A percentile compares a stretch with the other conserved stretches of the same genome.
These are phyloP conservation scores for Dissophora globulifera DNA, from an alignment of 192 early-diverging fungal species.

Conservation along the genomic window DNA sequence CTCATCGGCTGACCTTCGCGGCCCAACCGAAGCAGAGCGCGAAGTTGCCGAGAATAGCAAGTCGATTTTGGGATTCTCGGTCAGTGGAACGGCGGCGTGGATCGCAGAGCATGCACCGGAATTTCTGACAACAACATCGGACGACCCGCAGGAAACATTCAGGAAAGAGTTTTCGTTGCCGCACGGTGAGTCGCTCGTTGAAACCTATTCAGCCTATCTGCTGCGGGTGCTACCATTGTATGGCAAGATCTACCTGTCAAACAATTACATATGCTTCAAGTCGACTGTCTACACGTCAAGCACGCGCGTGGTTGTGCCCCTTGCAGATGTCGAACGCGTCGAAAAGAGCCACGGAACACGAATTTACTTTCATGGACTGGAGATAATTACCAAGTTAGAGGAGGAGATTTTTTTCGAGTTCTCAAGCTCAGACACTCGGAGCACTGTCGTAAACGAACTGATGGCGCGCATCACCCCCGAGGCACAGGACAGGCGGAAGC, in stretches of 20 bases:
- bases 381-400: conserved; percentile 57
- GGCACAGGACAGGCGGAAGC: conserved; percentile 27
- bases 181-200: conserved; percentile 59
- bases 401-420: conserved; percentile 72
- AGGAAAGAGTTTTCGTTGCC: conserved; percentile 66
- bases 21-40: background rate
- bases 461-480: conserved; percentile 18
- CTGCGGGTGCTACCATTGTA: conserved; percentile 64
- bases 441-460: conserved; percentile 33
- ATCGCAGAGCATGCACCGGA: conserved; percentile 18
- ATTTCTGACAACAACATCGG: conserved; percentile 1
- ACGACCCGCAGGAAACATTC: conserved; percentile 53
- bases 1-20: background rate
- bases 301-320: conserved; percentile 64
- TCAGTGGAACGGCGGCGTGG: conserved; percentile 41
- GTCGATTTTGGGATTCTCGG: no score
- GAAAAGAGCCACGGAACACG: conserved; percentile 54
- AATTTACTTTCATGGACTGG: conserved; percentile 59
- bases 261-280: conserved; percentile 71
- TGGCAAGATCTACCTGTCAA: conserved; percentile 70
- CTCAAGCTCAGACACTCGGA: conserved; percentile 38
- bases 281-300: conserved; percentile 62
- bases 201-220: conserved; percentile 61
- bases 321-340: conserved; percentile 60
- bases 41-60: no score